Percentiles rank a stretch among this genome's conserved stretches.
Conservation (phyloP, 1,284 basidiomycete species). For the Anthracocystis walkeri region DNA sequence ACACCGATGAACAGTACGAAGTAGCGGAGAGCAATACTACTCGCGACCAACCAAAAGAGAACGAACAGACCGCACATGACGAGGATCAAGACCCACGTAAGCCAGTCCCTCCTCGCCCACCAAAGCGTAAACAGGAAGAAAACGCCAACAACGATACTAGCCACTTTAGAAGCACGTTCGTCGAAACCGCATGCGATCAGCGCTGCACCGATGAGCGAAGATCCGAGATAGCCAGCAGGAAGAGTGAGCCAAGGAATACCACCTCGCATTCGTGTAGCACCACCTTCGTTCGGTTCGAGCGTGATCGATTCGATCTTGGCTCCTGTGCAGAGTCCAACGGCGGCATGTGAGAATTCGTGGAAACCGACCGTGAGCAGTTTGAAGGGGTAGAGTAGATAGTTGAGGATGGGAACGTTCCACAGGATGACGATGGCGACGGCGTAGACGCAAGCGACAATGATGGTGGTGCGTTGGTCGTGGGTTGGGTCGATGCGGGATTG, state of each 20-base stretch:
- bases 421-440: constrained; percentile 62
- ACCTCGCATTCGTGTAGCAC: constrained; percentile 91
- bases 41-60: constrained; percentile 53
- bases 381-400: constrained; percentile 68
- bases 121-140: constrained; percentile 93
- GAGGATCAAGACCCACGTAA: constrained; percentile 71
- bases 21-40: constrained; percentile 69
- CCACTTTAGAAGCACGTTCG: constrained; percentile 90
- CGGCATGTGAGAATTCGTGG: constrained; percentile 66
- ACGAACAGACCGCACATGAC: constrained; percentile 63
- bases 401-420: constrained; percentile 65
- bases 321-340: constrained; percentile 80
- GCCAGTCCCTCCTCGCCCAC: constrained; percentile 82
- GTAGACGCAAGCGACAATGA: constrained; percentile 67
- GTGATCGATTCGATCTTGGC: constrained; percentile 80
- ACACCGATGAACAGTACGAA: constrained; percentile 85
- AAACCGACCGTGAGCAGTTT: constrained; percentile 66
- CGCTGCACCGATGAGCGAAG: constrained; percentile 82
- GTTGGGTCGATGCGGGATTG: constrained; percentile 55
- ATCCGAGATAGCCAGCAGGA: constrained; percentile 78
- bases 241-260: constrained; percentile 87
- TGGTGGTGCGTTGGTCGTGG: constrained; percentile 60
- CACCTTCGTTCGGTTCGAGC: constrained; percentile 80
- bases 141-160: constrained; percentile 81
- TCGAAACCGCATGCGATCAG: constrained; percentile 91